These are phyloP conservation scores for Cerioporus squamosus DNA, from an alignment of 1,284 basidiomycete genomes.

Conservation along the genomic window DNA sequence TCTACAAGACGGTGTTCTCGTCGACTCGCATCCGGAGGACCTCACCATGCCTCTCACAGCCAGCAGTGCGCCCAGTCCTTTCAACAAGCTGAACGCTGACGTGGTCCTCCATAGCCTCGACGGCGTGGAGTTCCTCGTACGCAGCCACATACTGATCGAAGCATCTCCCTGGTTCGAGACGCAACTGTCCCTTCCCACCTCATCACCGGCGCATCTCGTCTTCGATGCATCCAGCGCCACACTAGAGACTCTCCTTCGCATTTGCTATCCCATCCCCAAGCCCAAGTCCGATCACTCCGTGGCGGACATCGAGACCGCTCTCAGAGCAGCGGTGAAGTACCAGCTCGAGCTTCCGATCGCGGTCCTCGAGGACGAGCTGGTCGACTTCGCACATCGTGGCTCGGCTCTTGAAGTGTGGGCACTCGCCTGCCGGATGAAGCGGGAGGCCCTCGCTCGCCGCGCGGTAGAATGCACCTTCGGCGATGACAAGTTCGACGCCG, in stretches of 20 bases:
- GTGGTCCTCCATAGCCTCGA: slow-evolving; percentile 18
- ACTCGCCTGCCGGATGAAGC: slow-evolving; percentile 6
- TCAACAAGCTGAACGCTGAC: slow-evolving; percentile 15
- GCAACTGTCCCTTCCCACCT: slow-evolving; percentile 11
- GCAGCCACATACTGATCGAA: slow-evolving; percentile 13
- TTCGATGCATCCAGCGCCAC: slow-evolving; percentile 36
- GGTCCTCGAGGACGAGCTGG: slow-evolving; percentile 7
- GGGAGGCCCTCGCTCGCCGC: slow-evolving; percentile 11
- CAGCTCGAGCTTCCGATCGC: slow-evolving; percentile 13
- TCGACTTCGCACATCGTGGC: background rate
- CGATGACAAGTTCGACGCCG: background rate
- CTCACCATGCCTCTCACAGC: too few relatives aligned
- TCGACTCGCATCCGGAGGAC: too few relatives aligned
- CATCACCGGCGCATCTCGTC: slow-evolving; percentile 19
- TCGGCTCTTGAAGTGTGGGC: slow-evolving; percentile 8
- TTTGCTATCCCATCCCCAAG: slow-evolving; percentile 39
- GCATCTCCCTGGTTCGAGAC: slow-evolving; percentile 16
- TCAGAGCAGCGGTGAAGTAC: slow-evolving; percentile 16
- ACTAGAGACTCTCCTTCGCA: slow-evolving; percentile 39
- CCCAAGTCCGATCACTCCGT: background rate
- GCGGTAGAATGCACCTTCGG: slow-evolving; percentile 5
- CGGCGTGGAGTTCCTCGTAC: too few relatives aligned
- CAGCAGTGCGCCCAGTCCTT: slow-evolving; percentile 6
- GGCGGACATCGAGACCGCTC: background rate
- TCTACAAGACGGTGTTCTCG: too few relatives aligned